A percentile compares a stretch with the other conserved stretches of the same genome.
These are phyloP conservation scores for Dimargaris cristalligena DNA, from an alignment of 192 early-diverging fungal species.

Conservation along the genomic window DNA sequence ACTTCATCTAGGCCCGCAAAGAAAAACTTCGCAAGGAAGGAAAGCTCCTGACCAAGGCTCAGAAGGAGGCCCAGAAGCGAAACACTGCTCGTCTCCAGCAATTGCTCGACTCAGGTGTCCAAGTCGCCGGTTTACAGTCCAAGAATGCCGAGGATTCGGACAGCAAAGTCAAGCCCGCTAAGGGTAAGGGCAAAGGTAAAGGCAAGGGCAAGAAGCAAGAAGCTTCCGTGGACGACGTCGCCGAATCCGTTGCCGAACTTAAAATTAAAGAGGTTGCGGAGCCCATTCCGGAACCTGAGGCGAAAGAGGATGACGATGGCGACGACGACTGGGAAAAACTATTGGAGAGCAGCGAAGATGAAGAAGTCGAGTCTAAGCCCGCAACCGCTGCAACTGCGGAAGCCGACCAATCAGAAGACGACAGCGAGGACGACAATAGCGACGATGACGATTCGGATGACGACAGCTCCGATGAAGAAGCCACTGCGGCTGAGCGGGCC, in stretches of 20 bases:
- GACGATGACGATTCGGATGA: slow-evolving; percentile 22
- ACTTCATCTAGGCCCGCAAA: slow-evolving; percentile 29
- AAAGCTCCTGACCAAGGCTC: slow-evolving; percentile 83
- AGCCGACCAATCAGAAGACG: slow-evolving; percentile 17
- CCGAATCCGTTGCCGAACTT: slow-evolving; percentile 12
- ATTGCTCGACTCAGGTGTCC: slow-evolving; percentile 62
- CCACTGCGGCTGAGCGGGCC: slow-evolving; percentile 41
- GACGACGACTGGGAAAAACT: slow-evolving; percentile 17
- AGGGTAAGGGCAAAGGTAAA: slow-evolving; percentile 38
- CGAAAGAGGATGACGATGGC: slow-evolving; percentile 21
- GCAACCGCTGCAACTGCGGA: too few relatives aligned
- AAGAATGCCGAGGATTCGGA: slow-evolving; percentile 13
- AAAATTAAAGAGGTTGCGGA: slow-evolving; percentile 11
- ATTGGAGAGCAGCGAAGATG: slow-evolving; percentile 14
- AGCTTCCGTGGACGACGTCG: slow-evolving; percentile 23
- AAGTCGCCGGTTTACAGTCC: slow-evolving; percentile 36
- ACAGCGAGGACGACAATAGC: slow-evolving; percentile 26
- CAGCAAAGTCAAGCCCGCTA: slow-evolving; percentile 24
- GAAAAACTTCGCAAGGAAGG: slow-evolving; percentile 84
- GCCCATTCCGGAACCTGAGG: neutral
- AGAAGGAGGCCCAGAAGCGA: slow-evolving; percentile 64
- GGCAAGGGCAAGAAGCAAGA: slow-evolving; percentile 44
- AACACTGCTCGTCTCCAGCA: slow-evolving; percentile 53
- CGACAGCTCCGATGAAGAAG: slow-evolving; percentile 35
- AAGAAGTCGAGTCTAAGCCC: slow-evolving; percentile 22